Evolutionary conservation across 768 basidiomycete species (phyloP).

Genomic region (Cantharellus cinnabarinus): DNA sequence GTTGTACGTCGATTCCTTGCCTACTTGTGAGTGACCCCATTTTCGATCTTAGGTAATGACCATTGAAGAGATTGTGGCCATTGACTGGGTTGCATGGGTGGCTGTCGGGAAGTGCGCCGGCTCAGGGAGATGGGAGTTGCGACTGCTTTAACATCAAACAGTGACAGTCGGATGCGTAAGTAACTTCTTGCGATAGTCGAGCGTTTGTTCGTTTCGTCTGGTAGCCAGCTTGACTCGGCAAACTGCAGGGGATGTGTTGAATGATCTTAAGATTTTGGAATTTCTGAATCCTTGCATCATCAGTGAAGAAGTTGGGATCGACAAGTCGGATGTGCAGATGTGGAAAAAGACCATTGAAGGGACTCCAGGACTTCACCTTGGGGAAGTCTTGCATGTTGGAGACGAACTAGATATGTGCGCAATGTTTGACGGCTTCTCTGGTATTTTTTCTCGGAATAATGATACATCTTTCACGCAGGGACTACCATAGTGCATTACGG

Average conservation of each 20-base stretch:
- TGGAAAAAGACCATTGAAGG: conserved; percentile 28
- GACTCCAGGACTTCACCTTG: conserved; percentile 16
- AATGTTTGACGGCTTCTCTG: background rate
- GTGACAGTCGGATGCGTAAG: conserved; percentile 51
- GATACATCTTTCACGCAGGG: conserved; percentile 21
- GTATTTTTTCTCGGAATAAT: background rate
- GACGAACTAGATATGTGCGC: conserved; percentile 48
- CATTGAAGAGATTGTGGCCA: background rate
- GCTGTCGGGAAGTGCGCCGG: conserved; percentile 20
- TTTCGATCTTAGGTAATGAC: background rate
- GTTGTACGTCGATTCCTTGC: conserved; percentile 31
- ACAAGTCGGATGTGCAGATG: conserved; percentile 45
- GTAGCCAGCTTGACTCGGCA: background rate
- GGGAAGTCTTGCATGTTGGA: conserved; percentile 48
- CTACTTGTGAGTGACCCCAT: conserved; percentile 23
- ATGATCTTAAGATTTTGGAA: conserved; percentile 34
- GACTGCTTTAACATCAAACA: conserved; percentile 50
- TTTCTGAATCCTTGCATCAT: conserved; percentile 37
- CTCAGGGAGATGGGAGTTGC: conserved; percentile 27
- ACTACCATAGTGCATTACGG: conserved; percentile 38
- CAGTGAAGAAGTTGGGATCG: conserved; percentile 46
- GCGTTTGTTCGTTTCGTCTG: background rate
- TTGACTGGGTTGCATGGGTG: too few relatives aligned
- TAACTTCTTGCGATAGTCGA: background rate
- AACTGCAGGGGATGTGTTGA: conserved; percentile 25